Evolutionary conservation across 2,329 filamentous ascomycete genomes (phyloP), one percentile per base, ranked within the genome.

Genomic region (Byssothecium circinans): DNA sequence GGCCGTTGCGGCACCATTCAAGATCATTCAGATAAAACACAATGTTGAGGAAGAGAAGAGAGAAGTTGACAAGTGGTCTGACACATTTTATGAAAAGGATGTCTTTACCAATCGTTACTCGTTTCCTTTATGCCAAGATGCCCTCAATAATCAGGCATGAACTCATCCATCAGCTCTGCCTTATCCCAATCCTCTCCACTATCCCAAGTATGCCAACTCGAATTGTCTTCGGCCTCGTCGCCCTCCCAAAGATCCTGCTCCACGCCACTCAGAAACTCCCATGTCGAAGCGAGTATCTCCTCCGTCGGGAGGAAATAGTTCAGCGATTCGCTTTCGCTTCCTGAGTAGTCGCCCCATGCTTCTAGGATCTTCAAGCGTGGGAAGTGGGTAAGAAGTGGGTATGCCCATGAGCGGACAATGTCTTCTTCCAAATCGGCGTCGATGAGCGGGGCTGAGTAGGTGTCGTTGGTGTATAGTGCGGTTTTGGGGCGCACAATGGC

Each of bases 221-320:
- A 48, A n/a, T 37, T 42, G 11, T 55, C 53, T 17, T 25, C 23
- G 10, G 45, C 34, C 4, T 19, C 39, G 7, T 30, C 29, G 25
- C 61, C 61, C 18, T 62, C 58, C 67, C 65, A 69, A 2, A 69
- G 49, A 44, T 68, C 61, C 36, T 70, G 67, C 36, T 68, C 65
- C 15, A 63, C 50, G 11, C 67, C 65, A 29, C 60, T 65, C 22
- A 70, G 36, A 35, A 70, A 70, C 30, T 68, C 67, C 65, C 67
- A 69, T 2, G 56, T 65, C 12, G 49, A 60, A 17, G 61, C 65
- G 1, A 68, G 43, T 7, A 65, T 47, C 30, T 67, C 65, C 27
- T 66, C 56, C 2, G 52, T 57, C 1, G 65, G 65, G 1, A 69
- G 39, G n/a, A 68, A 58, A 49, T 70, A 70, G 12, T 58, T 61